These are phyloP conservation scores for Combretum micranthum DNA, from an alignment of 345 rosid species.

Conservation along the genomic window DNA sequence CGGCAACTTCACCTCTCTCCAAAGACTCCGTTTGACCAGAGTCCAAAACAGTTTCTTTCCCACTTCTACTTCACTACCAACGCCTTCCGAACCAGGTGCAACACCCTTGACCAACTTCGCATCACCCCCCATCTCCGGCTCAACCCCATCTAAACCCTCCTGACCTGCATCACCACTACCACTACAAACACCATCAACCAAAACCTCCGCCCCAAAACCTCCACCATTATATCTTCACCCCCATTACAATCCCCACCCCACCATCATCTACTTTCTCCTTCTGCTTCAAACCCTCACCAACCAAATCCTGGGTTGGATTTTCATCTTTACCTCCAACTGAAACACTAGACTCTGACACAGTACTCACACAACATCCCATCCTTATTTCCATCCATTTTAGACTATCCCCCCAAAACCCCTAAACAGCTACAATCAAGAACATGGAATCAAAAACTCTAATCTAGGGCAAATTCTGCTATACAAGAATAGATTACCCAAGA, in stretches of 20 bases:
- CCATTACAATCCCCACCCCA: slow-evolving; percentile 26
- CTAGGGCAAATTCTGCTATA: no score
- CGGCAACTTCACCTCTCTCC: no score
- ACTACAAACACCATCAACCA: slow-evolving; percentile 35
- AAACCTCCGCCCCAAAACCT: slow-evolving; percentile 31
- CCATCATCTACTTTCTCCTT: neutral
- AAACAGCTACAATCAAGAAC: no score
- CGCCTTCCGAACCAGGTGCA: neutral
- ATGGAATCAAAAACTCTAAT: no score
- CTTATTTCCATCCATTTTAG: slow-evolving; percentile 1
- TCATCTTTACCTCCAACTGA: slow-evolving; percentile 7
- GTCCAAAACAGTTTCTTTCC: neutral
- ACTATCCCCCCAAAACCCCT: no score
- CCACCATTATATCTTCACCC: slow-evolving; percentile 36
- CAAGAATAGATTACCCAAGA: no score
- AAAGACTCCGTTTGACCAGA: neutral
- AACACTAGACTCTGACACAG: neutral
- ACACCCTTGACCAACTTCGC: slow-evolving; percentile 8
- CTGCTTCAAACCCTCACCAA: slow-evolving; percentile 3
- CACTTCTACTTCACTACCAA: neutral
- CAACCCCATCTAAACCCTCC: slow-evolving; percentile 4
- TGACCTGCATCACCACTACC: slow-evolving; percentile 11
- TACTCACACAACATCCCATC: neutral
- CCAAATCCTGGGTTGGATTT: slow-evolving; percentile 13
- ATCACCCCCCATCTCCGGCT: slow-evolving; percentile 4